Percentiles rank a stretch among this genome's conserved stretches.
These are phyloP conservation scores for Lodderomyces beijingensis DNA, from an alignment of 1,139 yeast genomes.

Conservation along the genomic window DNA sequence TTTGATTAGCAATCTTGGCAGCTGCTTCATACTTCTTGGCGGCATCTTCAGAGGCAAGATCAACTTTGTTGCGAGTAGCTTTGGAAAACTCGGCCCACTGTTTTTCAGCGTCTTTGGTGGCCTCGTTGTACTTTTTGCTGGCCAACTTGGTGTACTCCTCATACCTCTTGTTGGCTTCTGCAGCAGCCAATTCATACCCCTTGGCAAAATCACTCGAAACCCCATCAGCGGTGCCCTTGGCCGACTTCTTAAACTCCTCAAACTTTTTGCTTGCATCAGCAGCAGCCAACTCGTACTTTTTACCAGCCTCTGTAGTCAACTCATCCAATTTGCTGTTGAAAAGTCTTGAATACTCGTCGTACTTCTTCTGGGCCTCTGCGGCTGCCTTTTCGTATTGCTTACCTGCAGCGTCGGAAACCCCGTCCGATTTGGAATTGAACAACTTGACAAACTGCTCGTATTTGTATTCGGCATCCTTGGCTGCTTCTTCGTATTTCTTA, in stretches of 20 bases:
- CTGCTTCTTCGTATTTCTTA: constrained; percentile 7
- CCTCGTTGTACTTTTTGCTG: constrained; percentile 4
- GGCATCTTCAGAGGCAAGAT: constrained; percentile 5
- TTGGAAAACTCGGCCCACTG: constrained; percentile 5
- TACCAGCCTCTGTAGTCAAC: constrained; percentile 5
- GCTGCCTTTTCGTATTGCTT: constrained; percentile 11
- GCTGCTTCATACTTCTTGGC: constrained; percentile 7
- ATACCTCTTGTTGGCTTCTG: constrained; percentile 4
- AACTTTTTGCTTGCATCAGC: constrained; percentile 7
- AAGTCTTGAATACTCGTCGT: constrained; percentile 8
- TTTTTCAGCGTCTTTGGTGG: constrained; percentile 3
- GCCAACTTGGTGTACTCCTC: constrained; percentile 7
- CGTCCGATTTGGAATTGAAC: constrained; percentile 7
- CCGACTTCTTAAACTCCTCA: constrained; percentile 3
- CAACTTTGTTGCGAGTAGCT: constrained; percentile 2
- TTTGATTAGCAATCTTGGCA: constrained; percentile 6
- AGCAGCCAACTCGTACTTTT: constrained; percentile 6
- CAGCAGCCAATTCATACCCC: constrained; percentile 6
- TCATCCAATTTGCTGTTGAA: constrained; percentile 6
- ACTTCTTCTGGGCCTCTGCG: constrained; percentile 6
- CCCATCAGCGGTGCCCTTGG: constrained; percentile 2
- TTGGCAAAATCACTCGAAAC: constrained; percentile 5
- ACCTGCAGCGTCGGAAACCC: constrained; percentile 9
- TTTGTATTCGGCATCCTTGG: constrained; percentile 6
- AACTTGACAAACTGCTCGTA: constrained; percentile 9